Evolutionary conservation across 2,329 filamentous ascomycete species (phyloP).

Genomic region (Pseudogymnoascus sp.): DNA sequence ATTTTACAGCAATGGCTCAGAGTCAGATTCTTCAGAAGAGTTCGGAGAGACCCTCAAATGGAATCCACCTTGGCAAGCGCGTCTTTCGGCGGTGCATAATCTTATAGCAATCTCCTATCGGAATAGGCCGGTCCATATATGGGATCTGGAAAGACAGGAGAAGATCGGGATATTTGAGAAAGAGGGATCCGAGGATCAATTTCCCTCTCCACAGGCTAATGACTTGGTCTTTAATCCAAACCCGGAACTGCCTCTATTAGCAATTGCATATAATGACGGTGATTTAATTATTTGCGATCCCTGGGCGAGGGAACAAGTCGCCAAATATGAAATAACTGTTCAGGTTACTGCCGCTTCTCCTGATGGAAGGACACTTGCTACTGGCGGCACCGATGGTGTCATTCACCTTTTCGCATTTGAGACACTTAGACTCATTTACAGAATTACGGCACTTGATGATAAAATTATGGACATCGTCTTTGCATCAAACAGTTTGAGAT

Average conservation of each 20-base stretch:
- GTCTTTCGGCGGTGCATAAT: no score
- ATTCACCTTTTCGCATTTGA: conserved; percentile 25
- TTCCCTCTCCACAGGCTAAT: no score
- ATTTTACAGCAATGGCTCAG: no score
- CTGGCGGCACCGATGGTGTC: conserved; percentile 20
- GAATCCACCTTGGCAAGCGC: no score
- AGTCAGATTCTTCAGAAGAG: no score
- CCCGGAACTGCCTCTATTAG: conserved; percentile 12
- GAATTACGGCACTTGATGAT: conserved; percentile 21
- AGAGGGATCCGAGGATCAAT: no score
- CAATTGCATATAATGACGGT: conserved; percentile 17
- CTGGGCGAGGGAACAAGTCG: conserved; percentile 7
- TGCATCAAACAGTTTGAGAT: conserved; percentile 26
- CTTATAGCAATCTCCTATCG: no score
- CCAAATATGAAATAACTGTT: conserved; percentile 7
- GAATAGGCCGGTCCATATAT: no score
- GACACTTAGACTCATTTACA: conserved; percentile 25
- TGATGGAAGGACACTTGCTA: conserved; percentile 23
- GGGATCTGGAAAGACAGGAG: no score
- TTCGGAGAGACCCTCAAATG: no score
- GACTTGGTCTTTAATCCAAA: conserved; percentile 12
- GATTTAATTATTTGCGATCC: conserved; percentile 15
- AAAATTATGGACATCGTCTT: conserved; percentile 30
- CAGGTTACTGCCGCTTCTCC: conserved; percentile 20
- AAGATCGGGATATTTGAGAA: no score